These are phyloP conservation scores for Hymenoscyphus salicellus DNA, from an alignment of 2,329 filamentous ascomycete species.

Conservation along the genomic window DNA sequence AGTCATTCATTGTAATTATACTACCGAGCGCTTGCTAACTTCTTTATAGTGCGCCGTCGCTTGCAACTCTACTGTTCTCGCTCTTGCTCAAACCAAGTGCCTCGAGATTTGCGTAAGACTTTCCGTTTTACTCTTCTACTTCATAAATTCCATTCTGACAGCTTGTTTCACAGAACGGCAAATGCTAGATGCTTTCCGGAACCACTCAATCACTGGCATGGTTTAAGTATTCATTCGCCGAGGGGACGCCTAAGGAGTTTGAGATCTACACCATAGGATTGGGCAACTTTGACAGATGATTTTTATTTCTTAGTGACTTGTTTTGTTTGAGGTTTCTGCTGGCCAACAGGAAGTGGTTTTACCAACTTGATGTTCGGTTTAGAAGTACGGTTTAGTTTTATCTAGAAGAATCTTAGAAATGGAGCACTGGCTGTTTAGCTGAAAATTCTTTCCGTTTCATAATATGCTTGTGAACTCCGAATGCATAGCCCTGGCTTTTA, in stretches of 20 bases:
- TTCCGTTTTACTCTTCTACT: not conserved
- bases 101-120: conserved; percentile 15
- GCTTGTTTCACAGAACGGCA: not conserved
- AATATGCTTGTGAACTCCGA: not conserved
- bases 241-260: not conserved
- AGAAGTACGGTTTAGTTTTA: not conserved
- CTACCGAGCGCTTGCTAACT: not conserved
- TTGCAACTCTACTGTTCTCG: conserved; percentile 17
- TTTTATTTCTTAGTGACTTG: not conserved
- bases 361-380: not conserved
- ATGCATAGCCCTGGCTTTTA: not conserved
- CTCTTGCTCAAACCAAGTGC: conserved; percentile 15
- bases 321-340: not conserved
- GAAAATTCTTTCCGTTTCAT: not conserved
- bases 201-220: not conserved
- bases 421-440: not conserved
- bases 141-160: not conserved
- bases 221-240: not conserved
- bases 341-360: not conserved
- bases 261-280: not conserved
- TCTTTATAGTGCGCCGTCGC: conserved; percentile 12
- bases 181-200: not conserved
- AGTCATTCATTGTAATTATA: not conserved
- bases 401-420: not conserved
- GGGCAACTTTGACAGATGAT: not conserved